Base-by-base conservation (phyloP, 768 basidiomycete species). In the Lactarius quietus region DNA sequence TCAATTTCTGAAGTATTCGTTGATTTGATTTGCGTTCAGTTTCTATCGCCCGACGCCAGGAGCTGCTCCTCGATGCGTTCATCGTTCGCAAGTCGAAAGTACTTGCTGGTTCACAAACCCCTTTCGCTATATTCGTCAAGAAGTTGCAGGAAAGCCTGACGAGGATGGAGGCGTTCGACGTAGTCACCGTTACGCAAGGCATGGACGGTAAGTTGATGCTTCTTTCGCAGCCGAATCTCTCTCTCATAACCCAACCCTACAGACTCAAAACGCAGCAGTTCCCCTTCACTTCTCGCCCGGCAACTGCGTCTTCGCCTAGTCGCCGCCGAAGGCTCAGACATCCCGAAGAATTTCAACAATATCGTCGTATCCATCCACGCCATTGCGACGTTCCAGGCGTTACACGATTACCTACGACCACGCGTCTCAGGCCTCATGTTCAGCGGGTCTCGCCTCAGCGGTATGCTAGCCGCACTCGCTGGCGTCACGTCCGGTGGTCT, bases 351-450 rank as follows among this genome's bases (percentile, higher is more conserved):
- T 72, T 78, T 92, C 38, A 90, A 90, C 72, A 95, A 93, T 70
- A 92, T 98, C 72, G 92, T 94, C 43, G 92, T 98, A 26, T 98
- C 95, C 8, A 98, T 98, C 66, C 96, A 98, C 73, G 96, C 95
- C 7, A 97, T 98, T 67, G 96, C 97, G 1, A 98, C 95, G 1
- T 94, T 98, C 83, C 94, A 97, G 74, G 95, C 96, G 1, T 82
- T 98, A 35, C 93, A 97, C 72, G 95, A 97, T 74, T 99, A 98
- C 74, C 84, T 98, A 15, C 89, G 94, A 1, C 96, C 96, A 29
- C 85, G 93, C 4, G 88, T 97, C 36, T 81, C 93, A 7, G 92
- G 92, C 0, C 73, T 90, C 28, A 74, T 89, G 58, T 81, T 82
- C 10, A 79, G 83, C 63, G 81, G 74, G 36, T 86, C 86, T 20